Conservation (phyloP, 2,329 filamentous ascomycete species). For the Chrysoporthe puriensis region DNA sequence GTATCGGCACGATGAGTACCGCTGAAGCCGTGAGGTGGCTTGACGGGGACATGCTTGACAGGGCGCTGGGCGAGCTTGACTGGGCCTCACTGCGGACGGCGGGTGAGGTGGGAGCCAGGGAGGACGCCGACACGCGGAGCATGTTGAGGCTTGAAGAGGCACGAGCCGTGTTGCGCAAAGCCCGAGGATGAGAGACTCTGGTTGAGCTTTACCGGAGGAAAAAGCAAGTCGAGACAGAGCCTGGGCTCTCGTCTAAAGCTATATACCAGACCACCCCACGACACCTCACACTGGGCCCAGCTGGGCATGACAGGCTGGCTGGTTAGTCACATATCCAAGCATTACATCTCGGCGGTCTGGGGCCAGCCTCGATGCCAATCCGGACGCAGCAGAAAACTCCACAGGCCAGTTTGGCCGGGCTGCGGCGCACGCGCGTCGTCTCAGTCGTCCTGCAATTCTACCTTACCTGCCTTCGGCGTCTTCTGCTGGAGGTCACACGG, state of each 20-base stretch:
- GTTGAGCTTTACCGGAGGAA: constrained; percentile 9
- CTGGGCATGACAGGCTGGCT: constrained; percentile 5
- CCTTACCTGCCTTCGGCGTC: background rate
- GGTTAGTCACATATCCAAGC: constrained; percentile 11
- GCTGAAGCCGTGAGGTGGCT: constrained; percentile 14
- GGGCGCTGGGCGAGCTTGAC: background rate
- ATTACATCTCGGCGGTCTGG: constrained; percentile 16
- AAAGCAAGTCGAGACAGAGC: background rate
- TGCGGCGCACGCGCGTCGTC: background rate
- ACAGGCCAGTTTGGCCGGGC: constrained; percentile 1
- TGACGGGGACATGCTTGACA: constrained; percentile 11
- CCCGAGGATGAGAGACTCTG: background rate
- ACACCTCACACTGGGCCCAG: constrained; percentile 14
- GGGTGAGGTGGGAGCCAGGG: background rate
- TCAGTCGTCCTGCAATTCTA: constrained; percentile 2
- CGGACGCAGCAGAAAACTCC: constrained; percentile 5
- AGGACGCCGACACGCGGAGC: constrained; percentile 10
- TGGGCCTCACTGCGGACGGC: background rate
- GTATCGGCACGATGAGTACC: constrained; percentile 27
- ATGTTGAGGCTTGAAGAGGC: background rate
- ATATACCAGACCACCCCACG: constrained; percentile 15
- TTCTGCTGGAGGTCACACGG: constrained; percentile 11
- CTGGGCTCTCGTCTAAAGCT: constrained; percentile 2
- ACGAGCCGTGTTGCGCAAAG: background rate
- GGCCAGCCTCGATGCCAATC: background rate